Conservation (phyloP, 257 asterid species). For the Nemophila menziesii region DNA sequence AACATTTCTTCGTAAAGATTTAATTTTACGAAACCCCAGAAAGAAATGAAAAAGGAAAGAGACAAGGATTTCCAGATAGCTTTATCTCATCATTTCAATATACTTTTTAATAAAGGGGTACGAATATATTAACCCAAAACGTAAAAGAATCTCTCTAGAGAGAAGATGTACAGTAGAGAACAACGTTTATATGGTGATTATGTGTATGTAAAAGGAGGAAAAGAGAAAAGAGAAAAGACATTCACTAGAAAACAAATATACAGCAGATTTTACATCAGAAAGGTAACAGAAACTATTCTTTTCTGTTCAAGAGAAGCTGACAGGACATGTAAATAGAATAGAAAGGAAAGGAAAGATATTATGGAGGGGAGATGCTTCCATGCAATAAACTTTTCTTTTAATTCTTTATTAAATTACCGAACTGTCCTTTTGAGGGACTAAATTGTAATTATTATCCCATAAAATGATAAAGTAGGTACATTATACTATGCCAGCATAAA, state of each 20-base stretch:
- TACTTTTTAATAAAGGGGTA: background rate
- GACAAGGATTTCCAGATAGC: constrained; percentile 4
- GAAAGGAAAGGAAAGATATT: background rate
- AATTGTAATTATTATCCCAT: no score
- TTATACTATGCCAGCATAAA: no score
- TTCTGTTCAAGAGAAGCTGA: constrained; percentile 14
- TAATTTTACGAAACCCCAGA: constrained; percentile 10
- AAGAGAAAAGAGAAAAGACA: background rate
- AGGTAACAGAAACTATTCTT: background rate
- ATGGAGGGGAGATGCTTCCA: no score
- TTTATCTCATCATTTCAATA: constrained; percentile 3
- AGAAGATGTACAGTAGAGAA: background rate
- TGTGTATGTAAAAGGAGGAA: background rate
- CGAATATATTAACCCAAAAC: constrained; percentile 2
- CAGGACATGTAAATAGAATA: background rate
- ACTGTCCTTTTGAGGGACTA: no score
- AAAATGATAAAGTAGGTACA: no score
- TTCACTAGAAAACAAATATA: background rate
- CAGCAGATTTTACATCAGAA: background rate
- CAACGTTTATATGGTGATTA: background rate
- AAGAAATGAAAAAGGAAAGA: background rate
- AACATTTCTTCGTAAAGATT: background rate
- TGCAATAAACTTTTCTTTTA: background rate
- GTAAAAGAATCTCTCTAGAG: background rate
- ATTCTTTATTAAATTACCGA: no score